A percentile compares a stretch with the other conserved stretches of the same genome.
Evolutionary conservation across 768 basidiomycete species (phyloP).

Genomic region (Mycena alexandri): DNA sequence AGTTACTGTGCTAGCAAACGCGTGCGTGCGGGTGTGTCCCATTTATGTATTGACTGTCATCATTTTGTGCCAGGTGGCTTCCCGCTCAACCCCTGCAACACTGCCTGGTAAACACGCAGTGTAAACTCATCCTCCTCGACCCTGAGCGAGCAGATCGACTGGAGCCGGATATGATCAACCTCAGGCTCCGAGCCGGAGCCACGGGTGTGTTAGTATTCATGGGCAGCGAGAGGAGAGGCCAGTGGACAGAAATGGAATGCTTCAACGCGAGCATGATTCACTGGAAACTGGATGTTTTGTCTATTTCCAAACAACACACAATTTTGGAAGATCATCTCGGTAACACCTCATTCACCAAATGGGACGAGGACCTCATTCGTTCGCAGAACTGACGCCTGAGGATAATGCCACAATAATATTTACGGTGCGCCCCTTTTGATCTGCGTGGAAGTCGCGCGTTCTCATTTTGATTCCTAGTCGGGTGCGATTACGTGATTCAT

Average conservation of each 20-base stretch:
- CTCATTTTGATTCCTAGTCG: constrained; percentile 39
- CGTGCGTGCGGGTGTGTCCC: constrained; percentile 61
- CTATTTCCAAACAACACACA: constrained; percentile 43
- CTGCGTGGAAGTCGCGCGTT: background rate
- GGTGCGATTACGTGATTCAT: constrained; percentile 47
- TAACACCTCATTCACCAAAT: constrained; percentile 39
- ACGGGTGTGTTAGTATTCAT: constrained; percentile 61
- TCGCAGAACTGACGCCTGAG: constrained; percentile 56
- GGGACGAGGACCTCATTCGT: constrained; percentile 7
- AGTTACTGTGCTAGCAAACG: constrained; percentile 69
- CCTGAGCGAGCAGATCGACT: constrained; percentile 67
- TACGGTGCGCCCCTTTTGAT: constrained; percentile 47
- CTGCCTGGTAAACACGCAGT: constrained; percentile 66
- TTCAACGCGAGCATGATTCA: constrained; percentile 53
- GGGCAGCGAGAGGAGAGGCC: constrained; percentile 51
- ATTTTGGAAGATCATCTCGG: constrained; percentile 50
- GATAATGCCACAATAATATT: constrained; percentile 75
- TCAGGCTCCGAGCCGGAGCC: constrained; percentile 52
- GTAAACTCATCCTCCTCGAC: constrained; percentile 71
- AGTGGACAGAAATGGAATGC: constrained; percentile 56
- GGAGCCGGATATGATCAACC: constrained; percentile 47
- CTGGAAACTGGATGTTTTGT: constrained; percentile 38
- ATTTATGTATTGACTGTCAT: constrained; percentile 32
- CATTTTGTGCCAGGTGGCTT: constrained; percentile 58
- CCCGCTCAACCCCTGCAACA: constrained; percentile 63